Conservation (phyloP, 106 monocot genomes). For the Phalaenopsis aphrodite region DNA sequence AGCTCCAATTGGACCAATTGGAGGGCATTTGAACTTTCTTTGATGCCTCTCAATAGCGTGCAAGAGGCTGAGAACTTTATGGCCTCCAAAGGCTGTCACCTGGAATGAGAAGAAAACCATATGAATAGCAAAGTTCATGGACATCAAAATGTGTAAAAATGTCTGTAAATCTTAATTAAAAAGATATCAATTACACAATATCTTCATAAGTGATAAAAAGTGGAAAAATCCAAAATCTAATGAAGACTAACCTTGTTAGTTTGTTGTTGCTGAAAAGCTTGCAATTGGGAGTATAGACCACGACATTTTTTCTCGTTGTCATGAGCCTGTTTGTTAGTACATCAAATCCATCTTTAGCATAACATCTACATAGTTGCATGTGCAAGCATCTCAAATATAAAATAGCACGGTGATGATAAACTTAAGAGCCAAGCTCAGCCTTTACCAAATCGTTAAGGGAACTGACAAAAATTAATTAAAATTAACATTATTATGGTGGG, state of each 20-base stretch:
- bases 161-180: background rate
- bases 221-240: background rate
- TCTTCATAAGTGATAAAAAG: background rate
- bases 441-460: background rate
- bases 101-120: slow-evolving; percentile 23
- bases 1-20: slow-evolving; percentile 87
- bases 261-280: slow-evolving; percentile 56
- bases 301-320: slow-evolving; percentile 43
- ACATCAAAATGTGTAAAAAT: background rate
- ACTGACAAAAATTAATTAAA: background rate
- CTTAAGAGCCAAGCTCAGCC: background rate
- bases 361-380: background rate
- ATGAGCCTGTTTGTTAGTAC: slow-evolving; percentile 44
- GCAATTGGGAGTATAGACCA: slow-evolving; percentile 39
- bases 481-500: background rate
- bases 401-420: background rate
- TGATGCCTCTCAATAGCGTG: slow-evolving; percentile 62
- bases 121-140: background rate
- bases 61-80: slow-evolving; percentile 71
- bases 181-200: background rate
- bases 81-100: slow-evolving; percentile 93
- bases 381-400: background rate
- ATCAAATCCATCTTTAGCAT: background rate
- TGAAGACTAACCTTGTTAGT: slow-evolving; percentile 59
- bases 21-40: slow-evolving; percentile 53